Percentiles rank a stretch among this genome's conserved stretches.
Evolutionary conservation across 495 filamentous ascomycete species (phyloP).

Genomic region (Xylaria longipes): DNA sequence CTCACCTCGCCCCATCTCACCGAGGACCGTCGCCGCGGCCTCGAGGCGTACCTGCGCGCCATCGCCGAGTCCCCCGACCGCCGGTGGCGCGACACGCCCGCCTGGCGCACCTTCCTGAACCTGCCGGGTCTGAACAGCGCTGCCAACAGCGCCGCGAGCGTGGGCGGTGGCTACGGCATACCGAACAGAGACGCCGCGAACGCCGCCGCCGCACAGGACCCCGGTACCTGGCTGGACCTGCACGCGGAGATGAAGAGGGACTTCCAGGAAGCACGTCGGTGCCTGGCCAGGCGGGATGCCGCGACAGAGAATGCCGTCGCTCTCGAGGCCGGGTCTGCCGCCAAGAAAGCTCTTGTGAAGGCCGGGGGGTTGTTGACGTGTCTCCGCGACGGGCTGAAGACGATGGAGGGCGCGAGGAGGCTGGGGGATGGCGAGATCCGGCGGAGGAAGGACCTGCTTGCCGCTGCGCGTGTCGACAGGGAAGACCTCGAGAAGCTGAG

Average conservation of each 20-base stretch:
- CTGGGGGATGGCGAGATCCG: conserved; percentile 89
- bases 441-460: conserved; percentile 78
- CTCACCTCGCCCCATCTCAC: conserved; percentile 76
- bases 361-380: conserved; percentile 70
- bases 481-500: conserved; percentile 85
- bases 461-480: conserved; percentile 78
- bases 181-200: conserved; percentile 47
- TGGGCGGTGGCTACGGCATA: conserved; percentile 53
- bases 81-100: conserved; percentile 83
- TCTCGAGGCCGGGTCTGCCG: conserved; percentile 74
- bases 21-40: conserved; percentile 74
- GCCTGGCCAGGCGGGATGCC: conserved; percentile 76
- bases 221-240: conserved; percentile 85
- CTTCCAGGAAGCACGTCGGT: conserved; percentile 81
- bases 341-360: conserved; percentile 81
- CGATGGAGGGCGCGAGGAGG: conserved; percentile 49
- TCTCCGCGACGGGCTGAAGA: conserved; percentile 74
- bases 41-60: conserved; percentile 82
- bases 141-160: conserved; percentile 52
- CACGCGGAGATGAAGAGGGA: conserved; percentile 81
- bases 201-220: conserved; percentile 67
- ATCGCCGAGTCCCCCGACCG: conserved; percentile 78
- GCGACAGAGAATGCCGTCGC: conserved; percentile 65
- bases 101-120: conserved; percentile 87
- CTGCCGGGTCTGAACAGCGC: conserved; percentile 64